A percentile compares a stretch with the other conserved stretches of the same genome.
phyloP scores from a whole-genome alignment of 495 filamentous ascomycete genomes.

The Entonaema liquescens region DNA sequence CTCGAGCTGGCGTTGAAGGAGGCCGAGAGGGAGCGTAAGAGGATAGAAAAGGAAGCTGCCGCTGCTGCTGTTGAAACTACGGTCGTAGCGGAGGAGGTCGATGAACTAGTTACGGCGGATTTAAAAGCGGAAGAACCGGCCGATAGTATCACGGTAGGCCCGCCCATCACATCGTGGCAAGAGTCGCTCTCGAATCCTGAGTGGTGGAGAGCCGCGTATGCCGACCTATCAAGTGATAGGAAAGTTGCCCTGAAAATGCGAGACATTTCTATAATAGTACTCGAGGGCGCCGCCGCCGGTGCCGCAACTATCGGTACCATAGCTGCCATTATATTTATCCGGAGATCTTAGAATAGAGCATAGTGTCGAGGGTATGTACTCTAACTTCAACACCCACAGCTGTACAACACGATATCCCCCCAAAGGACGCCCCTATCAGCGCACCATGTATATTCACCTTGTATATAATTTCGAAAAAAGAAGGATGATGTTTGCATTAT shows the following conservation, averaged over 20 bases:
- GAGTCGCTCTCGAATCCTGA: slow-evolving; percentile 56
- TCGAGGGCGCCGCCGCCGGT: slow-evolving; percentile 78
- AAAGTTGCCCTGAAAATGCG: slow-evolving; percentile 71
- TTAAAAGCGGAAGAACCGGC: neutral
- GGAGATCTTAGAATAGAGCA: slow-evolving; percentile 36
- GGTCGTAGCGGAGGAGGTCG: slow-evolving; percentile 24
- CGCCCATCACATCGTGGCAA: slow-evolving; percentile 57
- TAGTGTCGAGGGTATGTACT: slow-evolving; percentile 8
- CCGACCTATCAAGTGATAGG: slow-evolving; percentile 75
- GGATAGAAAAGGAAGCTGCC: slow-evolving; percentile 11
- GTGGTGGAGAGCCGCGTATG: slow-evolving; percentile 46
- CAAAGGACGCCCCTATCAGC: slow-evolving; percentile 7
- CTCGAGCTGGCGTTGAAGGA: slow-evolving; percentile 41
- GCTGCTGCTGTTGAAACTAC: slow-evolving; percentile 28
- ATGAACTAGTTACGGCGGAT: slow-evolving; percentile 5
- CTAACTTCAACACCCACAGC: slow-evolving; percentile 8
- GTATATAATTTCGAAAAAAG: slow-evolving; percentile 12
- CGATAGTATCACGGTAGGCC: neutral
- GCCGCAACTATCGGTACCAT: slow-evolving; percentile 68
- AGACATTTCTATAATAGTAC: slow-evolving; percentile 74
- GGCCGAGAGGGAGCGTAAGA: slow-evolving; percentile 22
- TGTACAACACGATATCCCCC: slow-evolving; percentile 27
- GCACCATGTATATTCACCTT: slow-evolving; percentile 4
- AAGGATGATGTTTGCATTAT: slow-evolving; percentile 39
- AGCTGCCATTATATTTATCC: slow-evolving; percentile 62